These are phyloP conservation scores for Teratosphaeria pseudoeucalypti DNA, from an alignment of 2,329 filamentous ascomycete genomes.

Conservation along the genomic window DNA sequence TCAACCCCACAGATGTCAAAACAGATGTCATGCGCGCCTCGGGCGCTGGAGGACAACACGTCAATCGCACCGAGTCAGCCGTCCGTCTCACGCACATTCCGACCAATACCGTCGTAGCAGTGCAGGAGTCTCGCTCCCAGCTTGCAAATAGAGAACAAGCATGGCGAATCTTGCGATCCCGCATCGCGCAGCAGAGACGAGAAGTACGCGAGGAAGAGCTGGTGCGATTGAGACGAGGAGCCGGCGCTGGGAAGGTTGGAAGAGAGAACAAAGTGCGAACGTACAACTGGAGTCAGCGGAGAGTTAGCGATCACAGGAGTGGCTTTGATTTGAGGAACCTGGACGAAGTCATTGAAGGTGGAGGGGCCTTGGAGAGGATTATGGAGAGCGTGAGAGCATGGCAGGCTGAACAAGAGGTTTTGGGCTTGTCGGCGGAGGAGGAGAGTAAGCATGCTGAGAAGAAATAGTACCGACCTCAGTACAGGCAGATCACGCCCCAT, in stretches of 20 bases:
- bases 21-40: constrained; percentile 84
- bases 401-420: constrained; percentile 65
- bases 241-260: constrained; percentile 69
- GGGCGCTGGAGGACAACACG: constrained; percentile 91
- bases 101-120: constrained; percentile 74
- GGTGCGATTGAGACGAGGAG: constrained; percentile 61
- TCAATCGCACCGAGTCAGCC: constrained; percentile 96
- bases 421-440: constrained; percentile 41
- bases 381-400: constrained; percentile 70
- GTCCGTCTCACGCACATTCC: constrained; percentile 86
- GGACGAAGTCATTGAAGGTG: constrained; percentile 67
- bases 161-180: constrained; percentile 73
- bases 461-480: not conserved
- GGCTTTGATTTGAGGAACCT: constrained; percentile 71
- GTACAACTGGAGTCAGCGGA: constrained; percentile 70
- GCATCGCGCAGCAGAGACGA: constrained; percentile 66
- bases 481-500: not conserved
- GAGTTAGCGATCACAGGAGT: constrained; percentile 81
- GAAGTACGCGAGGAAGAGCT: constrained; percentile 79
- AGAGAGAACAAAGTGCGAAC: constrained; percentile 89
- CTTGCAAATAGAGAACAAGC: constrained; percentile 78
- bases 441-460: constrained; percentile 6
- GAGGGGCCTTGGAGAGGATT: constrained; percentile 59
- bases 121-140: constrained; percentile 89
- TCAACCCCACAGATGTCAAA: constrained; percentile 72